These are phyloP conservation scores for Primulina huaijiensis DNA, from an alignment of 257 asterid species.

Conservation along the genomic window DNA sequence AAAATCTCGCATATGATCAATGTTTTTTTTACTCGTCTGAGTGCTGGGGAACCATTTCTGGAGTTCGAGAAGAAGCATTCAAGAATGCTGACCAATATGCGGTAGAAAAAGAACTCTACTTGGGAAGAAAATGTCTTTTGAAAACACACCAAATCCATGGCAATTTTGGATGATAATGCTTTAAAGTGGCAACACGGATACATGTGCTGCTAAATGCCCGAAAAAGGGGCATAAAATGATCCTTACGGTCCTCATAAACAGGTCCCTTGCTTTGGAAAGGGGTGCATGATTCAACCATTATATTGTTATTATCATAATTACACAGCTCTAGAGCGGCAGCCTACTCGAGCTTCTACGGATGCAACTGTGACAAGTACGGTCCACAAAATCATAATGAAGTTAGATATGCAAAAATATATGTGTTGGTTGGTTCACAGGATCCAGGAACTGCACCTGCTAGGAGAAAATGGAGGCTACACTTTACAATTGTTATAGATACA, in stretches of 20 bases:
- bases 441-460: constrained; percentile 60
- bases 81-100: constrained; percentile 56
- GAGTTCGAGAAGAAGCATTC: constrained; percentile 37
- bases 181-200: constrained; percentile 84
- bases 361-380: no score
- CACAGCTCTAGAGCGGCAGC: constrained; percentile 47
- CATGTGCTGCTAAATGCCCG: constrained; percentile 70
- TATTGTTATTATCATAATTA: constrained; percentile 70
- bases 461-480: constrained; percentile 38
- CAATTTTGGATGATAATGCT: constrained; percentile 94
- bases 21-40: constrained; percentile 27
- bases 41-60: constrained; percentile 55
- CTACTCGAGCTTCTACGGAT: constrained; percentile 26
- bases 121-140: constrained; percentile 69
- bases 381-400: no score
- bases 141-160: constrained; percentile 71
- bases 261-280: constrained; percentile 80
- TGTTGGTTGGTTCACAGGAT: constrained; percentile 59
- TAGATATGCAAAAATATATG: not conserved
- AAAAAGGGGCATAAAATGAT: constrained; percentile 47
- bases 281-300: constrained; percentile 78
- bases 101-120: constrained; percentile 55
- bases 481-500: no score
- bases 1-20: no score
- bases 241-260: constrained; percentile 47